A percentile compares a stretch with the other conserved stretches of the same genome.
phyloP scores from a whole-genome alignment of 1,139 yeast genomes.

The Sugiyamaella xylanicola region DNA sequence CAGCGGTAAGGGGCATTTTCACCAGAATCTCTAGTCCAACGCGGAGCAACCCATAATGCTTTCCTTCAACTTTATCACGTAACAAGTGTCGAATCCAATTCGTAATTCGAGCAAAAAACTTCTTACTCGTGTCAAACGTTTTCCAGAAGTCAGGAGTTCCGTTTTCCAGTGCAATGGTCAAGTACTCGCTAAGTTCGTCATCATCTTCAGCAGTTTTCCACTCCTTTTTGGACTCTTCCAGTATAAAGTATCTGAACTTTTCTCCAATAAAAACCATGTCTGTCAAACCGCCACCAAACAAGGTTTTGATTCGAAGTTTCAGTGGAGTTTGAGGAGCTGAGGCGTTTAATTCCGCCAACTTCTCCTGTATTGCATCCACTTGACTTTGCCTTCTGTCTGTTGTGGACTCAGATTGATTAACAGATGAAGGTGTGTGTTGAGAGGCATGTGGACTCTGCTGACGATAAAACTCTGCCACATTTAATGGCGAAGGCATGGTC shows the following conservation, averaged over 20 bases:
- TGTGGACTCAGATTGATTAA: background rate
- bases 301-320: background rate
- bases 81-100: slow-evolving; percentile 36
- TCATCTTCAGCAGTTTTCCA: slow-evolving; percentile 28
- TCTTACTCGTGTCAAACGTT: slow-evolving; percentile 23
- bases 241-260: slow-evolving; percentile 21
- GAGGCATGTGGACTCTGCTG: background rate
- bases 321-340: background rate
- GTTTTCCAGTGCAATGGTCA: slow-evolving; percentile 29
- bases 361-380: background rate
- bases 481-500: slow-evolving; percentile 1
- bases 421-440: background rate
- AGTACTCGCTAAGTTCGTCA: slow-evolving; percentile 34
- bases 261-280: slow-evolving; percentile 18
- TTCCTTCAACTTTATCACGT: slow-evolving; percentile 22
- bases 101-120: slow-evolving; percentile 35
- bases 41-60: slow-evolving; percentile 12
- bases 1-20: slow-evolving; percentile 28
- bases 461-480: slow-evolving; percentile 14
- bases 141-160: slow-evolving; percentile 35
- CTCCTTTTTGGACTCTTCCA: slow-evolving; percentile 26
- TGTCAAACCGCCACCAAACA: slow-evolving; percentile 1
- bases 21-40: slow-evolving; percentile 29
- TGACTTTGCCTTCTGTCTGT: too few species aligned
- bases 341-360: background rate